Base-by-base conservation (phyloP, 208 protist genomes). In the Trypanosoma scelopori region DNA sequence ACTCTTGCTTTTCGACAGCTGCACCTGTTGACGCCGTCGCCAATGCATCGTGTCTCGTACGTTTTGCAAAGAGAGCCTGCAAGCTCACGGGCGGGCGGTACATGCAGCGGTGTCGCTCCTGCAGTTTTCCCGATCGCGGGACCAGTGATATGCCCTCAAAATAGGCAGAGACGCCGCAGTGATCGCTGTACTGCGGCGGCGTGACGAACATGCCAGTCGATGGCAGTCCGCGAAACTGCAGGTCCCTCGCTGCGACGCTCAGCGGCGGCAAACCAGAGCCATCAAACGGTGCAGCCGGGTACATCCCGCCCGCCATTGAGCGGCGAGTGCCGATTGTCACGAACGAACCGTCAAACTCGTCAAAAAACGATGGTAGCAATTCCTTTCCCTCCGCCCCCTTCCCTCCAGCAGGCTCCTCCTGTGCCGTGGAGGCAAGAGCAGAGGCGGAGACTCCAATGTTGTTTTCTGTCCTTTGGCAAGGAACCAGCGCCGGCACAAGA, bases 131-230 rank as follows among this genome's bases (percentile, higher is more conserved):
- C 0, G 65, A 11, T 15, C 78, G 71, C 37, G 51, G 75, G 27
- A 22, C 20, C n/a, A 92, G 74, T 3, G 57, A 32, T 28, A 79
- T 55, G 18, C 63, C 58, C 20, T 76, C 30, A 39, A 91, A 77
- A 27, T 74, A 66, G 43, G 89, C 59, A 51, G 80, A 79, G 0
- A 97, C 86, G 6, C 86, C 89, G 55, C 90, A 84, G 74, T 97
- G 92, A 66, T 97, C 92, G 68, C 89, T 95, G 61, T 92, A 84
- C 68, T 97, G 86, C 13, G 92, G 92, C 5, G 90, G 86, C 0
- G 92, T 95, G 47, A 95, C 78, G 55, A 94, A 87, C 5, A 97
- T 60, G 0, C 92, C 92, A 0, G 90, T 94, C 12, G 85, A 82
- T 18, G 85, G 87, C 13, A 90, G 76, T 0, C 82, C 87, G 27